phyloP scores from a whole-genome alignment of 139 green algal genomes.

The Picochlorum sp. region DNA sequence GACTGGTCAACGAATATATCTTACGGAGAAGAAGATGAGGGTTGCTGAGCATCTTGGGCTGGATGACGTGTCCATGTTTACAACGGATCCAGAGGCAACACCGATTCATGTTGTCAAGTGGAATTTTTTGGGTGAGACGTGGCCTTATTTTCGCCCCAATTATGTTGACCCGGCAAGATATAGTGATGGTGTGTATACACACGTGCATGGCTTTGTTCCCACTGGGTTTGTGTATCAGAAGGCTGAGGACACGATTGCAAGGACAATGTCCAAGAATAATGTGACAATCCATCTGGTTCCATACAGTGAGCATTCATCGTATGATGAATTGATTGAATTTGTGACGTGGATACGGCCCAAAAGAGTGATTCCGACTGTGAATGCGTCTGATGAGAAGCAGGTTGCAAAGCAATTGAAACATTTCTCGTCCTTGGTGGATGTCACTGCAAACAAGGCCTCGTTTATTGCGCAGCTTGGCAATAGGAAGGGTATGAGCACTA shows the following conservation, averaged over 20 bases:
- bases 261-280: slow-evolving; percentile 34
- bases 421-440: slow-evolving; percentile 57
- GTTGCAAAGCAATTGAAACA: slow-evolving; percentile 38
- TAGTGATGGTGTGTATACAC: slow-evolving; percentile 25
- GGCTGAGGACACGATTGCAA: slow-evolving; percentile 16
- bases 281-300: slow-evolving; percentile 63
- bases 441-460: slow-evolving; percentile 49
- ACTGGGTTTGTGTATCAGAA: slow-evolving; percentile 83
- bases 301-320: slow-evolving; percentile 85
- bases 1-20: slow-evolving; percentile 41
- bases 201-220: slow-evolving; percentile 78
- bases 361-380: slow-evolving; percentile 76
- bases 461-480: slow-evolving; percentile 37
- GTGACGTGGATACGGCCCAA: slow-evolving; percentile 57
- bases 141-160: slow-evolving; percentile 90
- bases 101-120: slow-evolving; percentile 46
- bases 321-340: slow-evolving; percentile 67
- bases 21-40: slow-evolving; percentile 47
- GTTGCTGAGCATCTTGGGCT: slow-evolving; percentile 41
- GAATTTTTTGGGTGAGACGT: slow-evolving; percentile 60
- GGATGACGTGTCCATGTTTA: slow-evolving; percentile 43
- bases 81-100: slow-evolving; percentile 32
- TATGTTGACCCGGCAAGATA: slow-evolving; percentile 59
- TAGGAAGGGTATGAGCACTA: not conserved
- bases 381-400: slow-evolving; percentile 32